These are phyloP conservation scores for Annulohypoxylon nitens DNA, from an alignment of 495 filamentous ascomycete species.

Conservation along the genomic window DNA sequence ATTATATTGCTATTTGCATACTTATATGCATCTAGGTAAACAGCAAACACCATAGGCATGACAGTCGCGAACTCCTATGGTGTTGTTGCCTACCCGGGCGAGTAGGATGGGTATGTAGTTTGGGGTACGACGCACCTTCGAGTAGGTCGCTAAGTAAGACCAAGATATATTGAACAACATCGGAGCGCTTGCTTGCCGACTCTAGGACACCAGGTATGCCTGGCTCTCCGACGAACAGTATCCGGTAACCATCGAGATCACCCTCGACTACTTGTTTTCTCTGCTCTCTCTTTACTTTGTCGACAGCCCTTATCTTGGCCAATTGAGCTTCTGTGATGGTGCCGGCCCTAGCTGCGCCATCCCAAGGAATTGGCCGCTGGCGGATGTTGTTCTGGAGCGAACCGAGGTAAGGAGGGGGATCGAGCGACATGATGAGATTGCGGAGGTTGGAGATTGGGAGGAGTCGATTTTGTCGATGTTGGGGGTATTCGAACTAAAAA, in stretches of 20 bases:
- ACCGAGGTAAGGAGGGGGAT: conserved; percentile 89
- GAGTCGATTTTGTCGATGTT: conserved; percentile 9
- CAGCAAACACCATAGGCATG: not conserved
- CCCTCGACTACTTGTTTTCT: conserved; percentile 82
- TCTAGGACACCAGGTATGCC: conserved; percentile 82
- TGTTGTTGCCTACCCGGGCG: not conserved
- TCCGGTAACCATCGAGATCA: conserved; percentile 81
- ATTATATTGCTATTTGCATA: not conserved
- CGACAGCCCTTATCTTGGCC: conserved; percentile 96
- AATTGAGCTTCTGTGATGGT: conserved; percentile 95
- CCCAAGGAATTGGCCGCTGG: conserved; percentile 94
- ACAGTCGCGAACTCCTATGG: not conserved
- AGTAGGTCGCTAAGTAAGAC: conserved; percentile 90
- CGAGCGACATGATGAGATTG: conserved; percentile 79
- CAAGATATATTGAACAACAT: conserved; percentile 94
- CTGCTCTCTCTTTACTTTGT: conserved; percentile 89
- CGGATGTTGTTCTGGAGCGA: conserved; percentile 96
- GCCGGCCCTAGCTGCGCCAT: conserved; percentile 92
- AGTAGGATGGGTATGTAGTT: not conserved
- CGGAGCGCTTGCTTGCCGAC: conserved; percentile 78
- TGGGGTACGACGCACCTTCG: conserved; percentile 70
- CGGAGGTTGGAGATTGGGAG: not conserved
- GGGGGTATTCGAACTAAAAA: conserved; percentile 19
- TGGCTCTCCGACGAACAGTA: conserved; percentile 79
- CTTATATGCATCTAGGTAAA: not conserved